Base-by-base conservation (phyloP, 2,329 filamentous ascomycete species). In the Penicillium sp. region DNA sequence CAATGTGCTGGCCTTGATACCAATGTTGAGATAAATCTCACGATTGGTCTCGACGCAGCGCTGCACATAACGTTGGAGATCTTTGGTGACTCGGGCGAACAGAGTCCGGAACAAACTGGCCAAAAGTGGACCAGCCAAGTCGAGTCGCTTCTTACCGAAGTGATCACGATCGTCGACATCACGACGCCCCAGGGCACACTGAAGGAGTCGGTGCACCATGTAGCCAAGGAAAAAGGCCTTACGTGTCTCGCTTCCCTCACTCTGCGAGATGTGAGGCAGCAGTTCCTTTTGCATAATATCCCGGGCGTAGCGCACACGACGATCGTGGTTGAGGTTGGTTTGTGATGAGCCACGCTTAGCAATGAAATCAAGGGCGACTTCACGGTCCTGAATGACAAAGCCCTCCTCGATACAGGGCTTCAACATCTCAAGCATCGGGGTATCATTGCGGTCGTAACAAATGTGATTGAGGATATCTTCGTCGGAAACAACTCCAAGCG, bases 221-320 rank as follows among this genome's bases (percentile, higher is more conserved):
- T 99, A 99, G 18, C 95, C 93, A 41, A 99, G 77, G 79, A 97
- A 99, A 74, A 95, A 99, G 2, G 95, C 93, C 69, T 99, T 99
- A 51, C 89, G 80, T 1, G 92, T 97, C 69, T 97, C 92, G 60
- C 89, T 95, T 25, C 93, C 93, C 71, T 96, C 90, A 53, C 82
- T 84, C 69, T 99, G 93, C 1, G 92, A 96, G 54, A 99, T 97
- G 65, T 99, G 93, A 19, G 93, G 95, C 39, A 99, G 75, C 58
- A 95, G 87, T 71, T 99, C 95, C 75, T 96, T 97, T 70, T 96
- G 91, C 71, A 99, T 83, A 59, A 99, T 91, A 61, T 97, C 93
- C 64, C 88, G 83, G 3, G 93, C 93, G 57, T 93, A 92, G 62
- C 90, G 86, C 37, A 97, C 84, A 79, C 95, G 93, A 70, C 90